A percentile compares a stretch with the other conserved stretches of the same genome.
Evolutionary conservation across 2,329 filamentous ascomycete genomes (phyloP).

Genomic region (Hirsutella minnesotensis): DNA sequence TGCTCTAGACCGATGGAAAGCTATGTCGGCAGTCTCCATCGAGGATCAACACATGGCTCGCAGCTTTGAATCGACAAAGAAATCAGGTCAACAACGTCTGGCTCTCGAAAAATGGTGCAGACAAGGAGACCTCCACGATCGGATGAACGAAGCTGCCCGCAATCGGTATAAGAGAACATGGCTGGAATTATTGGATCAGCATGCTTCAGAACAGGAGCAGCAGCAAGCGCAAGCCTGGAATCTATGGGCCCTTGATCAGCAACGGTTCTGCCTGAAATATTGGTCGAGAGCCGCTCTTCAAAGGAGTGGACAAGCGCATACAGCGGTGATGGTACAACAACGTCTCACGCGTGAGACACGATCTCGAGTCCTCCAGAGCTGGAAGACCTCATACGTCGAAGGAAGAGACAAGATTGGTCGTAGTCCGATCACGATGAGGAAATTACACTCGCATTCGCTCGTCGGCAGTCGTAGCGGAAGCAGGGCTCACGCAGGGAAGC

Average conservation of each 20-base stretch:
- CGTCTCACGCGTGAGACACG: conserved; percentile 20
- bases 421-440: conserved; percentile 2
- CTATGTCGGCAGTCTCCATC: conserved; percentile 5
- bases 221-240: conserved; percentile 15
- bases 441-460: conserved; percentile 2
- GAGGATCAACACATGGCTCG: conserved; percentile 7
- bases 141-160: conserved; percentile 8
- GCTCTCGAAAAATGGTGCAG: conserved; percentile 5
- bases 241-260: conserved; percentile 18
- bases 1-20: conserved; percentile 19
- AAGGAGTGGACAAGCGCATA: conserved; percentile 24
- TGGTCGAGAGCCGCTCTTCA: conserved; percentile 26
- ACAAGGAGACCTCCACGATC: conserved; percentile 7
- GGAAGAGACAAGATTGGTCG: conserved; percentile 4
- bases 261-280: conserved; percentile 20
- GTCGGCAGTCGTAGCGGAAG: conserved; percentile 11
- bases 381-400: conserved; percentile 14
- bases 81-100: conserved; percentile 4
- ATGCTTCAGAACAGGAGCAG: conserved; percentile 12
- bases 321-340: conserved; percentile 19
- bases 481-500: conserved; percentile 13
- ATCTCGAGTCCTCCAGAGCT: conserved; percentile 17
- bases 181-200: conserved; percentile 10
- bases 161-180: conserved; percentile 10
- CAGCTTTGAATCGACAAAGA: conserved; percentile 1